phyloP scores from a whole-genome alignment of 1,139 yeast genomes.

The Hansenula anomala region DNA sequence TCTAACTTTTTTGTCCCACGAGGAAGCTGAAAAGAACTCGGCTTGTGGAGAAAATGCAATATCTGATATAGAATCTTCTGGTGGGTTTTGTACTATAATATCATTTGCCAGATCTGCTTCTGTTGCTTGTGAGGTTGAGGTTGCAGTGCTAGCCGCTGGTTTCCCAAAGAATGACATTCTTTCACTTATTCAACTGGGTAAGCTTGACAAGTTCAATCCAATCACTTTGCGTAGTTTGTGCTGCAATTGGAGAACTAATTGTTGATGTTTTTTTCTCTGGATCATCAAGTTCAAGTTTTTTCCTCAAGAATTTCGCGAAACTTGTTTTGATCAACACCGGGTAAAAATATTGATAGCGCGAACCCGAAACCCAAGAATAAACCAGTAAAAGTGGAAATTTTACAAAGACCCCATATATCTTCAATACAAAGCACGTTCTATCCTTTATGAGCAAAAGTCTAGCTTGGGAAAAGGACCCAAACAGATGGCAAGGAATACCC shows the following conservation, averaged over 20 bases:
- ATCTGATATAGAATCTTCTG: conserved; percentile 90
- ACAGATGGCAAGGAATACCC: conserved; percentile 15
- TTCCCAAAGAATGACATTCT: conserved; percentile 18
- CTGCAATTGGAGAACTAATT: no score
- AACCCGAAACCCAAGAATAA: no score
- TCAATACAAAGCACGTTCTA: neutral
- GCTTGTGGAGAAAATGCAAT: conserved; percentile 90
- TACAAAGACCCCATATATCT: no score
- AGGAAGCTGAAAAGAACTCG: conserved; percentile 72
- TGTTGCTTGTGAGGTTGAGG: conserved; percentile 42
- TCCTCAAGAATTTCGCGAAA: neutral
- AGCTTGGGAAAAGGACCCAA: neutral
- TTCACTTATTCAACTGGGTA: neutral
- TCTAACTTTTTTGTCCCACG: conserved; percentile 96
- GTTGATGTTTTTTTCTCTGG: no score
- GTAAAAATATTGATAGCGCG: neutral
- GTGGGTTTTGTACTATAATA: conserved; percentile 74
- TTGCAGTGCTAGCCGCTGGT: conserved; percentile 17
- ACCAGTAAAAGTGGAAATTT: neutral
- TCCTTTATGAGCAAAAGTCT: neutral
- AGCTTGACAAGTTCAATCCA: no score
- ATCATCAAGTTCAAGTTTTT: no score
- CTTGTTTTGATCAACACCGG: neutral
- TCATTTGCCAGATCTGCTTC: conserved; percentile 74
- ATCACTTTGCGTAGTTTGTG: no score